A percentile compares a stretch with the other conserved stretches of the same genome.
Evolutionary conservation across 192 early-diverging fungal species (phyloP).

Genomic region (Backusella circina): DNA sequence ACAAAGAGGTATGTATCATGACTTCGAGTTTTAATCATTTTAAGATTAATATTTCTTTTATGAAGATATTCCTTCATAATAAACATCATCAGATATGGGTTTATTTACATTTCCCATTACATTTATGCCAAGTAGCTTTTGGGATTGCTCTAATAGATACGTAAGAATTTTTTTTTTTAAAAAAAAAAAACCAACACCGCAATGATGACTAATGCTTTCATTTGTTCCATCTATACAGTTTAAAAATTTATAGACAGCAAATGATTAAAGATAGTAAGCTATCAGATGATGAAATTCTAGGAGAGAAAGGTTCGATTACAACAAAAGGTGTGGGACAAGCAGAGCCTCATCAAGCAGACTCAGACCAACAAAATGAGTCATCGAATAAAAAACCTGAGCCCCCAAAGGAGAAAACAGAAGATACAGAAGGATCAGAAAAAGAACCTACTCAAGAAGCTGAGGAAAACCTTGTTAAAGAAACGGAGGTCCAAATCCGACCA

Average conservation of each 20-base stretch:
- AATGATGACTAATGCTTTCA: neutral
- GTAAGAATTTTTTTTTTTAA: conserved; percentile 11
- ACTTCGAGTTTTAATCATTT: neutral
- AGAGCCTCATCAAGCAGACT: neutral
- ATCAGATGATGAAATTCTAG: neutral
- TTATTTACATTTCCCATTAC: conserved; percentile 45
- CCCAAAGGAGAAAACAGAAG: neutral
- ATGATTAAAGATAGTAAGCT: neutral
- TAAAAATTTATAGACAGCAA: conserved; percentile 1
- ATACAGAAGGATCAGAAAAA: neutral
- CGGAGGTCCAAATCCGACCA: neutral
- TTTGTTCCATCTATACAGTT: neutral
- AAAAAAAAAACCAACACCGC: neutral
- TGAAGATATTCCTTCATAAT: conserved; percentile 29
- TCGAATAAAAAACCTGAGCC: neutral
- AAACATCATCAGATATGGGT: conserved; percentile 39
- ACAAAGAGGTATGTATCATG: conserved; percentile 32
- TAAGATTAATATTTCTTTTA: neutral
- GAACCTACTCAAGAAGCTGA: neutral
- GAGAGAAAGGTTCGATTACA: neutral
- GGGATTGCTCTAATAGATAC: conserved; percentile 35
- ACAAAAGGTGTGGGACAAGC: neutral
- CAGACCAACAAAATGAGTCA: neutral
- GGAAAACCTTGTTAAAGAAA: neutral
- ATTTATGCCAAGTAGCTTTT: conserved; percentile 42